These are phyloP conservation scores for Aspergillus pseudonomiae DNA, from an alignment of 2,329 filamentous ascomycete genomes.

Conservation along the genomic window DNA sequence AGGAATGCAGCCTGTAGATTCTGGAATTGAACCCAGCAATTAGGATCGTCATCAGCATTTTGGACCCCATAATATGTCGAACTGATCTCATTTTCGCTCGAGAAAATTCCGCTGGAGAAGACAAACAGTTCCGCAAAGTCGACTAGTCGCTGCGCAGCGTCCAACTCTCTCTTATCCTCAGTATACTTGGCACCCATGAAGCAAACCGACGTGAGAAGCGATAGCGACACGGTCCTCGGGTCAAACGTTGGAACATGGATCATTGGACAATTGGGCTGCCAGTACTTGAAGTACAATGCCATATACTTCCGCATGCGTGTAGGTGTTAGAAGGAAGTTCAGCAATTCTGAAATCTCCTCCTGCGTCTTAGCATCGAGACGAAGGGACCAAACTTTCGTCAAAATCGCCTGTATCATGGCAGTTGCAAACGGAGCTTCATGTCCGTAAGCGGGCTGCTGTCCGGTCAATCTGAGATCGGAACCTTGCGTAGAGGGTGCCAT, in stretches of 20 bases:
- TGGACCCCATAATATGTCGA: slow-evolving; percentile 33
- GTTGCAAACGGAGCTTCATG: slow-evolving; percentile 42
- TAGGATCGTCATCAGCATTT: slow-evolving; percentile 25
- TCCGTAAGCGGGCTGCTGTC: slow-evolving; percentile 34
- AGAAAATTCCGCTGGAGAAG: slow-evolving; percentile 47
- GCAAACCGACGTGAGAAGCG: slow-evolving; percentile 44
- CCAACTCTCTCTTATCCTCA: slow-evolving; percentile 40
- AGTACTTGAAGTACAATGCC: slow-evolving; percentile 48
- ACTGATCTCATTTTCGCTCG: slow-evolving; percentile 44
- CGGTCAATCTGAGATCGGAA: slow-evolving; percentile 21
- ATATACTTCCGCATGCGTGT: slow-evolving; percentile 46
- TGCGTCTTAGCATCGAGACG: slow-evolving; percentile 42
- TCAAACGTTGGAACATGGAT: slow-evolving; percentile 48
- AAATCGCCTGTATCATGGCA: slow-evolving; percentile 44
- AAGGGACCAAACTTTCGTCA: slow-evolving; percentile 42
- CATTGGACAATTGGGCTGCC: slow-evolving; percentile 50
- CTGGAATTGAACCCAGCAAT: slow-evolving; percentile 42
- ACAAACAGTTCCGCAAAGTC: slow-evolving; percentile 50
- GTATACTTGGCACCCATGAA: slow-evolving; percentile 53
- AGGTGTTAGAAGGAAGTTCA: slow-evolving; percentile 46
- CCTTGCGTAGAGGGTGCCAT: slow-evolving; percentile 23
- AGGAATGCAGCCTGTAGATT: slow-evolving; percentile 48
- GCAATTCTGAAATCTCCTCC: slow-evolving; percentile 42
- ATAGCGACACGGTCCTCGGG: slow-evolving; percentile 38
- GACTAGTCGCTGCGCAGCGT: slow-evolving; percentile 42